Percentiles rank a stretch among this genome's conserved stretches.
phyloP scores from a whole-genome alignment of 1,284 basidiomycete genomes.

The Cryptococcus hybrid region DNA sequence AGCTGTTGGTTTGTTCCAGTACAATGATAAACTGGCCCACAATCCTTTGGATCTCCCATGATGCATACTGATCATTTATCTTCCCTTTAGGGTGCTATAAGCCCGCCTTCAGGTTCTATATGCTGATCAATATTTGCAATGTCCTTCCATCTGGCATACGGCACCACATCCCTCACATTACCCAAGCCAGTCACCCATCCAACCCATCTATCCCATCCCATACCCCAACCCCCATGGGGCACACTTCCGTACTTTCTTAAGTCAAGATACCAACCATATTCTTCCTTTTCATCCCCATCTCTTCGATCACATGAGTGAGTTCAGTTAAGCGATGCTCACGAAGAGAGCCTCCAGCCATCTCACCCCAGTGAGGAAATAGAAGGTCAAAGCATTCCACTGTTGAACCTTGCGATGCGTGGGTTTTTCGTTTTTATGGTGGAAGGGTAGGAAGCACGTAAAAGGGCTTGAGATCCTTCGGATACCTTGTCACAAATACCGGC shows the following conservation, averaged over 20 bases:
- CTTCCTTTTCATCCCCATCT: constrained; percentile 57
- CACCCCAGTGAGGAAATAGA: constrained; percentile 81
- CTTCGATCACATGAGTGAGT: constrained; percentile 58
- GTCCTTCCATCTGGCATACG: constrained; percentile 83
- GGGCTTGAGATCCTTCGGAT: constrained; percentile 78
- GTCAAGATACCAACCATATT: constrained; percentile 83
- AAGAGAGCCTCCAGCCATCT: constrained; percentile 87
- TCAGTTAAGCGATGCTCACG: constrained; percentile 74
- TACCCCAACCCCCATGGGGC: constrained; percentile 87
- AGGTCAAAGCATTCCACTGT: constrained; percentile 85
- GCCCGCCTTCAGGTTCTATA: too few species aligned
- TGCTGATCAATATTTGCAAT: constrained; percentile 44
- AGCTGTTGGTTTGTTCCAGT: too few species aligned
- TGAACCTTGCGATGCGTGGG: constrained; percentile 37
- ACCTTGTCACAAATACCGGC: constrained; percentile 90
- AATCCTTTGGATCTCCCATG: too few species aligned
- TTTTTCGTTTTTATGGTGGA: not conserved
- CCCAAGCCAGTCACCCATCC: constrained; percentile 78
- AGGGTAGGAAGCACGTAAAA: constrained; percentile 82
- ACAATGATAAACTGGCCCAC: too few species aligned
- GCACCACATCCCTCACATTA: constrained; percentile 83
- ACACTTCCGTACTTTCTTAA: constrained; percentile 73
- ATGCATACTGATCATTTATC: too few species aligned
- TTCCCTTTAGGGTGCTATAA: too few species aligned
- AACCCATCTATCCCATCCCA: constrained; percentile 86